Evolutionary conservation across 192 early-diverging fungal species (phyloP).

Genomic region (Rhizophagus clarus): DNA sequence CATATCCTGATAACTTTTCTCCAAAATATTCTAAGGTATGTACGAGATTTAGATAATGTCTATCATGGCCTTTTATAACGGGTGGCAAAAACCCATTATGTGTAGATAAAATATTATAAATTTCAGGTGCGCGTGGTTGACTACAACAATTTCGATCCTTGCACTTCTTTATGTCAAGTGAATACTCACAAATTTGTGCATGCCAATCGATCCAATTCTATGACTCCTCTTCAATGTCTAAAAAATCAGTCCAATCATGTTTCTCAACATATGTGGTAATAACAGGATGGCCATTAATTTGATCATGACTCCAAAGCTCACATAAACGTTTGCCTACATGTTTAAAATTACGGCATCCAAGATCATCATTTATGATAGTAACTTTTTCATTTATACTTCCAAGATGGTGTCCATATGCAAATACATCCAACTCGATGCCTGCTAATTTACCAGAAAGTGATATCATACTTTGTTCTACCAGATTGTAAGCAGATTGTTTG

Average conservation of each 20-base stretch:
- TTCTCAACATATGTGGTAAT: background rate
- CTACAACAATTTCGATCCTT: background rate
- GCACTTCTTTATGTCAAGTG: background rate
- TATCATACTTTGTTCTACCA: background rate
- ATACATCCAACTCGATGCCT: no score
- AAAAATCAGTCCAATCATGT: background rate
- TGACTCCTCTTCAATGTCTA: background rate
- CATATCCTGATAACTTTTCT: no score
- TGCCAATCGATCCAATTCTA: background rate
- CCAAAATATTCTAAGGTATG: background rate
- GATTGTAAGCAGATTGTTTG: background rate
- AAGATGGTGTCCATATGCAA: background rate
- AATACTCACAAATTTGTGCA: slow-evolving; percentile 3
- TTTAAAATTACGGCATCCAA: background rate
- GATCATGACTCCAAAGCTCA: background rate
- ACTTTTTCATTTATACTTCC: background rate
- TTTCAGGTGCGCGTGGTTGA: background rate
- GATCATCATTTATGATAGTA: background rate
- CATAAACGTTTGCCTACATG: background rate
- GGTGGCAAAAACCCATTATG: slow-evolving; percentile 6
- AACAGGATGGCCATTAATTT: background rate
- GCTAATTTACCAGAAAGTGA: background rate
- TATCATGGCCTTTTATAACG: background rate
- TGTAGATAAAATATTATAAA: background rate
- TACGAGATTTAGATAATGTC: background rate